Conservation (phyloP, 805 yeast genomes). For the Candida xiaguanensis region DNA sequence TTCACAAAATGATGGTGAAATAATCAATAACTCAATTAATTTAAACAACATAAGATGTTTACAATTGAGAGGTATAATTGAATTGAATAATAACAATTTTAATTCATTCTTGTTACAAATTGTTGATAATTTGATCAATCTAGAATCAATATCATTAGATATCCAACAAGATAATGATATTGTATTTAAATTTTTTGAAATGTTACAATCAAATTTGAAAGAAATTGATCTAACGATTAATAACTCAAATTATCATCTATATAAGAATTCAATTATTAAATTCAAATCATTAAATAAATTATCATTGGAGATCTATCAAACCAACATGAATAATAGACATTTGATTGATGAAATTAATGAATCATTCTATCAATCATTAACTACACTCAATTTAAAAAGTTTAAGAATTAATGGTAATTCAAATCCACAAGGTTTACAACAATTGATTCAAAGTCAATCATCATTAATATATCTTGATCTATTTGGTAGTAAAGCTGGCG, state of each 20-base stretch:
- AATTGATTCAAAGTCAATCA: slow-evolving; percentile 21
- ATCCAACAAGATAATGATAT: slow-evolving; percentile 42
- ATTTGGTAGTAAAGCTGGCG: slow-evolving; percentile 49
- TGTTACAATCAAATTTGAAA: slow-evolving; percentile 18
- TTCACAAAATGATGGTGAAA: slow-evolving; percentile 19
- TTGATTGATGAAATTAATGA: not conserved
- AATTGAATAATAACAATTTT: slow-evolving; percentile 14
- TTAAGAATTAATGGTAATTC: slow-evolving; percentile 38
- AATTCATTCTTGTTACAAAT: slow-evolving; percentile 19
- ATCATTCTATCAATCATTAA: slow-evolving; percentile 13
- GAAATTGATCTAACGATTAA: slow-evolving; percentile 41
- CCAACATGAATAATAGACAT: too few species aligned
- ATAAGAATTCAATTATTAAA: slow-evolving; percentile 16
- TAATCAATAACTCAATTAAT: slow-evolving; percentile 16
- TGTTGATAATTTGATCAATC: slow-evolving; percentile 19
- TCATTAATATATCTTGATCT: slow-evolving; percentile 37
- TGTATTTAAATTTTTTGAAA: slow-evolving; percentile 30
- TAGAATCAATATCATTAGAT: slow-evolving; percentile 34
- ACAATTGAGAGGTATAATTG: slow-evolving; percentile 33
- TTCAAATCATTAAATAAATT: slow-evolving; percentile 25
- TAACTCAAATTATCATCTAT: slow-evolving; percentile 25
- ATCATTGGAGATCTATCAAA: slow-evolving; percentile 40
- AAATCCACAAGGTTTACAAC: slow-evolving; percentile 15
- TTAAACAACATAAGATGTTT: slow-evolving; percentile 22
- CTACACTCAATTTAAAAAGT: slow-evolving; percentile 27